Base-by-base conservation (phyloP, 1,139 yeast genomes). In the Geotrichum fermentans region DNA sequence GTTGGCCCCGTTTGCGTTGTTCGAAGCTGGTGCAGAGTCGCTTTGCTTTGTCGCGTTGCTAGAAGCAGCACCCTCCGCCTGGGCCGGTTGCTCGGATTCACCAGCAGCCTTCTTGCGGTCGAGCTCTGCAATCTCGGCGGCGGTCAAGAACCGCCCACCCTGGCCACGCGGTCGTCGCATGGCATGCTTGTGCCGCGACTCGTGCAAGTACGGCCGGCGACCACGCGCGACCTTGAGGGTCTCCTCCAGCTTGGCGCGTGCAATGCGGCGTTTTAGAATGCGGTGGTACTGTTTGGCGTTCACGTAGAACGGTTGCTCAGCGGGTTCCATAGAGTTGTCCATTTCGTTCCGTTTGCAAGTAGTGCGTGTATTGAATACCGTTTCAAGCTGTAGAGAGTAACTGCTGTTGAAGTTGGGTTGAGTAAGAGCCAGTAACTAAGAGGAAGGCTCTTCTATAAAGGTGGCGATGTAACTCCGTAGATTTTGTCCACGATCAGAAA, bases 81-180 rank as follows among this genome's bases (percentile, higher is more conserved):
- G 36, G 29, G 11, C 30, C 14, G 21, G 17, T 18, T 4, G 28
- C 28, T n/a, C 28, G 28, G 10, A 24, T 24, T 24, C 28, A 10
- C 28, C 63, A 44, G 58, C 65, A 20, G 61, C 58, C 49, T 81
- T 82, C 53, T 74, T 67, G 50, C 80, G 69, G 46, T 83, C 94
- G 61, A 80, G 76, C 67, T 89, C 94, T 22, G 95, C 96, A 53
- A 92, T 90, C 64, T 94, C 98, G 3, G 96, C 95, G 4, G 97
- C 97, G 0, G 98, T 92, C 56, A 94, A 71, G 61, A 94, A 94
- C 54, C 98, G 73, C 2, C 99, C 99, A 28, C 98, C 98, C 68
- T 92, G 97, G 26, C 99, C 99, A 61, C 99, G 79, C 14, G 98
- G 98, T 66, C 99, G 79, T 64, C 98, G 78, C 98, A 94, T 92